A percentile compares a stretch with the other conserved stretches of the same genome.
phyloP scores from a whole-genome alignment of 2,329 filamentous ascomycete genomes.

The Diplocarpon rosae region DNA sequence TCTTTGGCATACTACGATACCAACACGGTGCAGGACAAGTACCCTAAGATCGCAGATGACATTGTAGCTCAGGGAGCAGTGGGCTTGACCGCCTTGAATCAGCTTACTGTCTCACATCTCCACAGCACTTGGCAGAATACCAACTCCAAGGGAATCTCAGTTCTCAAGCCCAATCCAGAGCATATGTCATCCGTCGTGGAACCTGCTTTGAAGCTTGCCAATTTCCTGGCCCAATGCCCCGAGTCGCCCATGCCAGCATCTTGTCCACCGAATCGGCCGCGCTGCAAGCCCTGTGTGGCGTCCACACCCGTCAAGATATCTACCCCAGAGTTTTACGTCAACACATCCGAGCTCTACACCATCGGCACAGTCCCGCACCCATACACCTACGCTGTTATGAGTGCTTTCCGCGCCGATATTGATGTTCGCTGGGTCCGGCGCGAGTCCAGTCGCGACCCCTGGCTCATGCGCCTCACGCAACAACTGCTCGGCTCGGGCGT shows the following conservation, averaged over 20 bases:
- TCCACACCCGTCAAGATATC: slow-evolving; percentile 53
- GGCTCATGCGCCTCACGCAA: slow-evolving; percentile 63
- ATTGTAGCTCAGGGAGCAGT: slow-evolving; percentile 44
- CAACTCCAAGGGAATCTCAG: slow-evolving; percentile 65
- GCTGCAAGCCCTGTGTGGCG: slow-evolving; percentile 64
- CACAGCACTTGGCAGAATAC: slow-evolving; percentile 75
- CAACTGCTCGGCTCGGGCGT: slow-evolving; percentile 54
- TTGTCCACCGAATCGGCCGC: slow-evolving; percentile 71
- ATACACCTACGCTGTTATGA: slow-evolving; percentile 66
- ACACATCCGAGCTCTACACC: slow-evolving; percentile 62
- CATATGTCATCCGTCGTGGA: slow-evolving; percentile 64
- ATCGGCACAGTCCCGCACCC: slow-evolving; percentile 87
- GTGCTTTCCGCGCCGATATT: slow-evolving; percentile 47
- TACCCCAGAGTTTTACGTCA: slow-evolving; percentile 58
- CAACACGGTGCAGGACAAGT: slow-evolving; percentile 50
- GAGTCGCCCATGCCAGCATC: slow-evolving; percentile 60
- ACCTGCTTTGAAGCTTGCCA: slow-evolving; percentile 61
- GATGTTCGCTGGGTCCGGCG: slow-evolving; percentile 56
- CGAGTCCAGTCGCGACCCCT: slow-evolving; percentile 62
- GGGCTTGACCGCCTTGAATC: slow-evolving; percentile 55
- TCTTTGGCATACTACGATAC: slow-evolving; percentile 71
- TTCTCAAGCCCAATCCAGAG: slow-evolving; percentile 68
- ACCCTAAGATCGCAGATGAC: slow-evolving; percentile 54
- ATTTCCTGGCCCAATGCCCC: slow-evolving; percentile 65
- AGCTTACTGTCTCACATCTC: slow-evolving; percentile 74